phyloP scores from a whole-genome alignment of 2,329 filamentous ascomycete genomes.

The Xylariaceae sp. region DNA sequence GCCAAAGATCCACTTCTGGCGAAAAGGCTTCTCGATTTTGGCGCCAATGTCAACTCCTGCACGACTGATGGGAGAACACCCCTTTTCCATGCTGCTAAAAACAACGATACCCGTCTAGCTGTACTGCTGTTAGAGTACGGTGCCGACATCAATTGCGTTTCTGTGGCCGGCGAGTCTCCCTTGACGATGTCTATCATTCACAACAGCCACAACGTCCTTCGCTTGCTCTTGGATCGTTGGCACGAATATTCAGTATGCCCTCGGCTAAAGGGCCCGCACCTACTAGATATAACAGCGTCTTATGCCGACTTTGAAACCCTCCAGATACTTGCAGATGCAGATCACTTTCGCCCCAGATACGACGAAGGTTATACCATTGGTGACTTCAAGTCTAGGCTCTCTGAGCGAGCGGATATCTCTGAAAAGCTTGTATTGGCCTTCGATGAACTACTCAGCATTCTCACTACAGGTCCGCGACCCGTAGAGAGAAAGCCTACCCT shows the following conservation, averaged over 20 bases:
- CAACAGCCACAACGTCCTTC: constrained; percentile 35
- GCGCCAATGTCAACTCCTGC: constrained; percentile 27
- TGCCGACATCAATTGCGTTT: constrained; percentile 32
- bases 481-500: no score
- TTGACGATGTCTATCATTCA: constrained; percentile 34
- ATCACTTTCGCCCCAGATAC: constrained; percentile 27
- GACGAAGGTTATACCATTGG: constrained; percentile 24
- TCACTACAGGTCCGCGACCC: no score
- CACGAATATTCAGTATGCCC: constrained; percentile 34
- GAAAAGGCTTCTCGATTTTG: constrained; percentile 33
- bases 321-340: constrained; percentile 22
- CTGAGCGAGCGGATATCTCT: constrained; percentile 4
- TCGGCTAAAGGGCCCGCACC: constrained; percentile 31
- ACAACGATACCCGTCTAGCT: constrained; percentile 30
- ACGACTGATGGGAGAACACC: constrained; percentile 31
- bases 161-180: constrained; percentile 28
- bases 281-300: constrained; percentile 27
- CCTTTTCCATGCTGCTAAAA: constrained; percentile 32
- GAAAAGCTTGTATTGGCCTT: constrained; percentile 11
- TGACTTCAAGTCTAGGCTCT: constrained; percentile 9
- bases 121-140: constrained; percentile 35
- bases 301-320: constrained; percentile 33
- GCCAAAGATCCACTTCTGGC: constrained; percentile 27
- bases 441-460: constrained; percentile 9
- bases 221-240: constrained; percentile 35